A percentile compares a stretch with the other conserved stretches of the same genome.
Evolutionary conservation across 306 rosid species (phyloP).

Genomic region (Ammopiptanthus mongolicus): DNA sequence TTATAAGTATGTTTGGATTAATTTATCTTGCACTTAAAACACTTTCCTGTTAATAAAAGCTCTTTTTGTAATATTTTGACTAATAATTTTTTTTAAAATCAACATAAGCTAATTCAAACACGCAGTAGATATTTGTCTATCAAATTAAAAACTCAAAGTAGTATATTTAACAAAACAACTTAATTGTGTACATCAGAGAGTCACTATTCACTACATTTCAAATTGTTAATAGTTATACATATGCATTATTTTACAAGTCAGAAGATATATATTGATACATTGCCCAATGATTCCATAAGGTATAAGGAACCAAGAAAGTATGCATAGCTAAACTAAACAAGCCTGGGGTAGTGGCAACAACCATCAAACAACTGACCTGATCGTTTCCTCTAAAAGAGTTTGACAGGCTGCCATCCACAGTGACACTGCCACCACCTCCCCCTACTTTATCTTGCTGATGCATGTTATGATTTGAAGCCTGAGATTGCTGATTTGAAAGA

Average conservation of each 20-base stretch:
- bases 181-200: neutral
- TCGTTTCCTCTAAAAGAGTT: constrained; percentile 94
- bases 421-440: constrained; percentile 66
- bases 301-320: neutral
- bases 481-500: constrained; percentile 87
- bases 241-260: neutral
- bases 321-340: neutral
- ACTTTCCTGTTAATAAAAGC: too few species aligned
- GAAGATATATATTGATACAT: neutral
- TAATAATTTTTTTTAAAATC: too few species aligned
- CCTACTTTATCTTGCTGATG: constrained; percentile 89
- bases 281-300: neutral
- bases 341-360: neutral
- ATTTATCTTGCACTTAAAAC: too few species aligned
- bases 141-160: neutral
- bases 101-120: neutral
- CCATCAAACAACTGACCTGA: constrained; percentile 63
- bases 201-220: neutral
- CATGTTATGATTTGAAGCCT: constrained; percentile 65
- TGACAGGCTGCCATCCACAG: constrained; percentile 83
- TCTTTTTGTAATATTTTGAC: too few species aligned
- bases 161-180: neutral
- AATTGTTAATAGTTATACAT: neutral
- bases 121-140: neutral
- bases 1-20: too few species aligned